These are phyloP conservation scores for Colletotrichum cordylinicola DNA, from an alignment of 2,329 filamentous ascomycete species.

Conservation along the genomic window DNA sequence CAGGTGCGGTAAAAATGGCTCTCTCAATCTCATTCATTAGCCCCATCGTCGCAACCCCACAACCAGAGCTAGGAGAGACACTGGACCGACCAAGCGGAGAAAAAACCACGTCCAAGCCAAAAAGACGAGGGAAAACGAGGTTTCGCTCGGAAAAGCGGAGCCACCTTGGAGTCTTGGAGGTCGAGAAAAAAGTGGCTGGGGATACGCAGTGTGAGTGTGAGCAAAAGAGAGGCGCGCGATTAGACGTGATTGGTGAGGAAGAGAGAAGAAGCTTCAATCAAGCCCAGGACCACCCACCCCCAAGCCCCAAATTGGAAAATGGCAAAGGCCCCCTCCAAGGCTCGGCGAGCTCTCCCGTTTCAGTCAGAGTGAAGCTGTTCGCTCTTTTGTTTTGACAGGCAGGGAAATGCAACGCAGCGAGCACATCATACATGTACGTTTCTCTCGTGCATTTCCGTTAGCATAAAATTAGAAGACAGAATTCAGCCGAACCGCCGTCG, in stretches of 20 bases:
- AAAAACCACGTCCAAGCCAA: background rate
- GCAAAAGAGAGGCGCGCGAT: background rate
- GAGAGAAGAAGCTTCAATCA: background rate
- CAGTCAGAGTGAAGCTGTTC: constrained; percentile 10
- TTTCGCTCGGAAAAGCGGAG: background rate
- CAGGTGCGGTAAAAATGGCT: background rate
- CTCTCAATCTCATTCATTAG: background rate
- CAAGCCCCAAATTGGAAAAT: background rate
- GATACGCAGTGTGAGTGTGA: background rate
- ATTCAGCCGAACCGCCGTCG: background rate
- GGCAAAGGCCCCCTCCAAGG: background rate
- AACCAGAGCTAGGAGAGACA: background rate
- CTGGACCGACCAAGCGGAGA: background rate
- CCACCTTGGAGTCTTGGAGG: background rate
- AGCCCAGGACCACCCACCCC: too few relatives aligned
- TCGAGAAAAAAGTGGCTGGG: background rate
- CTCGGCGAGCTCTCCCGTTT: constrained; percentile 7
- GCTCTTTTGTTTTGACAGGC: background rate
- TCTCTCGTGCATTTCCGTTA: background rate
- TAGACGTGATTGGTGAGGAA: background rate
- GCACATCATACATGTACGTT: background rate
- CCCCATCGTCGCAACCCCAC: background rate
- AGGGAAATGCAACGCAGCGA: background rate
- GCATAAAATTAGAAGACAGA: background rate
- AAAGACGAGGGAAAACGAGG: background rate